Evolutionary conservation across 2,329 filamentous ascomycete species (phyloP), one percentile per base, ranked within the genome.

Genomic region (Sarocladium kiliense): DNA sequence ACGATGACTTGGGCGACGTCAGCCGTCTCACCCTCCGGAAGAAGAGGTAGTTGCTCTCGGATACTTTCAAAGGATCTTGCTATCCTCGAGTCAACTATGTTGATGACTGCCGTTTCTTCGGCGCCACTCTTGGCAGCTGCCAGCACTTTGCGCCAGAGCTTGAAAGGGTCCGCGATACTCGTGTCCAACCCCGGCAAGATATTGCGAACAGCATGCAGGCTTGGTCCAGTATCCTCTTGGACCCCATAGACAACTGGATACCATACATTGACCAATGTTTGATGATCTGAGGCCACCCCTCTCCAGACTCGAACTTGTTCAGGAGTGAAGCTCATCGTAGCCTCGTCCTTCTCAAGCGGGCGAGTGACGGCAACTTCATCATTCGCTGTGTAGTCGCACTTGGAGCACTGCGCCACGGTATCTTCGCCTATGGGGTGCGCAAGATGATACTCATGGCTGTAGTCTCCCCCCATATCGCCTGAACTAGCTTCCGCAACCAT

Each of bases 371-470:
- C 88, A n/a, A 96, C 78, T 67, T 99, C 94, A 60, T 96, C 89
- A 60, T 97, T 99, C 56, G 88, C 88, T 1, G 88, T 81, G 65
- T 92, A 90, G 32, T 80, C 77, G 67, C 94, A 99, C 11, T 70
- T 73, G 21, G 74, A 73, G 68, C 94, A 99, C 58, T 77, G 86
- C 59, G 95, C 82, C 36, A 99, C 79, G 1, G 83, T 86, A 64
- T 99, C 94, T 68, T 97, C 94, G 7, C 94, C 94, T 51, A 88
- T 85, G 0, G 80, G 66, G 27, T 86, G 90, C 1, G 87, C 80
- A 53, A 96, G 86, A 66, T 97, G 94, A 66, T 95, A 99, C 65
- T 99, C 94, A 67, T 99, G 94, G 68, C 92, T 97, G 36, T 96
- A 73, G 61, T 86, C 87, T 12, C 94, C 94, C 30, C 94, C 94